These are phyloP conservation scores for barrel medic (Medicago truncatula) DNA, from an alignment of 306 rosid genomes.

Conservation along the genomic window DNA sequence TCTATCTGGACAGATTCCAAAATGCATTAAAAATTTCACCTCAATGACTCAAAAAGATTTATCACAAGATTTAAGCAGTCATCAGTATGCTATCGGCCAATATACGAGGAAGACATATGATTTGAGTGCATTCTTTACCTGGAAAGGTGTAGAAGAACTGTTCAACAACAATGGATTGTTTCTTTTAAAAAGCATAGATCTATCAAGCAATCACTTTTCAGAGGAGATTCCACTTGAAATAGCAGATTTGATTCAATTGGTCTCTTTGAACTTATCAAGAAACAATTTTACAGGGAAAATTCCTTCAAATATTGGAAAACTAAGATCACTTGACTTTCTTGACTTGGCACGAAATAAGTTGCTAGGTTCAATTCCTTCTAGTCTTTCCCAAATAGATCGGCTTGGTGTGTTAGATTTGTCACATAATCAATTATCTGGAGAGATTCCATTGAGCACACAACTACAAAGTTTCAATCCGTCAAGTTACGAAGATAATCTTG, in stretches of 20 bases:
- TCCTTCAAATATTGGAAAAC: neutral
- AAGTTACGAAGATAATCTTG: neutral
- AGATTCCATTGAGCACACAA: neutral
- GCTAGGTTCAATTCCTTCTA: neutral
- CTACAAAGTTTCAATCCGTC: neutral
- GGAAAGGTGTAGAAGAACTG: slow-evolving; percentile 40
- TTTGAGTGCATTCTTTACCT: slow-evolving; percentile 25
- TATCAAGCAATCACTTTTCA: neutral
- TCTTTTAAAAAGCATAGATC: neutral
- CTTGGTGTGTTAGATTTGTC: neutral
- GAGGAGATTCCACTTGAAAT: neutral
- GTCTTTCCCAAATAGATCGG: neutral
- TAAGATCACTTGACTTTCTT: neutral
- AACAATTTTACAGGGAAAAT: neutral
- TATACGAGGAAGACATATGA: neutral
- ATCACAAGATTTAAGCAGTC: no score
- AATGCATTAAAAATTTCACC: slow-evolving; percentile 39
- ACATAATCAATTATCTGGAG: neutral
- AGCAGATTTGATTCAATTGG: neutral
- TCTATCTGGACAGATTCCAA: slow-evolving; percentile 7
- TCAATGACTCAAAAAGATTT: neutral
- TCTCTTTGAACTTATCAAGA: neutral
- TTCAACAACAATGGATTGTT: neutral
- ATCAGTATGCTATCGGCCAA: accelerated
- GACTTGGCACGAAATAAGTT: neutral